Base-by-base conservation (phyloP, 2,329 filamentous ascomycete species). In the Trichoderma pleuroti region DNA sequence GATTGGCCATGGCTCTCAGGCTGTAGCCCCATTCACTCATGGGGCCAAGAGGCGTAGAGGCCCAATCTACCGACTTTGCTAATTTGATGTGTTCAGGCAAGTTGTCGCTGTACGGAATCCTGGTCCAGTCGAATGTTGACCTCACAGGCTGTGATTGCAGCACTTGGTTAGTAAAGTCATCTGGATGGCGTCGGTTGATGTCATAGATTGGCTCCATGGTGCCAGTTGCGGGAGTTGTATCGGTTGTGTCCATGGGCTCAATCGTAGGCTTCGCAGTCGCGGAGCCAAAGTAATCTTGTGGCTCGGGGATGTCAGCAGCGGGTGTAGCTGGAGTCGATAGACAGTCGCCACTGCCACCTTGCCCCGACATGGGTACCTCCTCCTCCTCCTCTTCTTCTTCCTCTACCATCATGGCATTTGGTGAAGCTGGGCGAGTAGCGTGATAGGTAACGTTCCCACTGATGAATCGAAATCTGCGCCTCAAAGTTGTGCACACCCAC, bases 71-170 rank as follows among this genome's bases (percentile, higher is more conserved):
- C 49, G 87, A 89, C 46, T 91, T 87, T 21, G 91, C 90, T 74
- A 95, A 92, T 68, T 86, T 87, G 60, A 95, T 91, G 77, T 96
- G 93, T 10, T 85, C 81, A 2, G 91, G 90, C 52, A 94, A 84
- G 30, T 85, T 86, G 16, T 89, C 82, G 5, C 87, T 87, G 14
- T 91, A 65, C 1, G 91, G 88, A 62, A 95, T 84, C 68, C 89
- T 86, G 5, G 93, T 96, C 93, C 93, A 96, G 79, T 97, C 93
- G 77, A 94, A 95, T 36, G 89, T 91, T 14, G 86, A 83, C 74
- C 76, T 78, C 28, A 78, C 71, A 18, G 80, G 76, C 24, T 80
- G 77, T 5, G 78, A 77, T 32, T 72, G 61, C 54, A 72, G 68
- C 7, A 72, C 71, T 11, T 82, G 76, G 49, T 83, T 82, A 16